Conservation (phyloP, 257 asterid genomes). For the Solanum arcanum region DNA sequence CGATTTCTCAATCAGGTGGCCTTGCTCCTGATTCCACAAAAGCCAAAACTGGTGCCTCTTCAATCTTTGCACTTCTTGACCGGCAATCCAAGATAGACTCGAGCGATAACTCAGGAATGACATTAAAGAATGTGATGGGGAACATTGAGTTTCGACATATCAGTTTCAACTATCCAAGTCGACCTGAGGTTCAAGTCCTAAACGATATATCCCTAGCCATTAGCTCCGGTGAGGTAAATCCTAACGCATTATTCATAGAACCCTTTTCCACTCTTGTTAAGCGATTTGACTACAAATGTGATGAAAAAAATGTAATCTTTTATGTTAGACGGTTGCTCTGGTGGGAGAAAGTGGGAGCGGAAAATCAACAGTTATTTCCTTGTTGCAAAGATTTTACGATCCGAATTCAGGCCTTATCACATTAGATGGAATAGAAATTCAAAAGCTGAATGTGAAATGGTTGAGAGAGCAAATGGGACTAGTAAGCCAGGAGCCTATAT, state of each 20-base stretch:
- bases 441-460: constrained; percentile 28
- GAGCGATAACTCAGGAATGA: constrained; percentile 61
- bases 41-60: constrained; percentile 77
- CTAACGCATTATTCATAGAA: background rate
- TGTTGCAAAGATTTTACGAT: constrained; percentile 45
- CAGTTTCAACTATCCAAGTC: constrained; percentile 74
- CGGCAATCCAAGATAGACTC: constrained; percentile 67
- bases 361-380: constrained; percentile 42
- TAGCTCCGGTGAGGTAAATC: constrained; percentile 65
- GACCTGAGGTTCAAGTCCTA: constrained; percentile 67
- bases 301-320: background rate
- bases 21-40: constrained; percentile 74
- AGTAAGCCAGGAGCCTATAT: constrained; percentile 42
- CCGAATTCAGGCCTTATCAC: constrained; percentile 31
- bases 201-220: constrained; percentile 52
- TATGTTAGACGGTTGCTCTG: constrained; percentile 40
- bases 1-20: constrained; percentile 75
- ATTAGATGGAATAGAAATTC: constrained; percentile 23
- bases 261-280: background rate
- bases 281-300: background rate
- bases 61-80: constrained; percentile 64
- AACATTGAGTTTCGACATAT: constrained; percentile 61
- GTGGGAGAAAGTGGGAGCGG: constrained; percentile 62
- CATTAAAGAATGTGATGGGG: constrained; percentile 52
- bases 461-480: constrained; percentile 46